Percentiles rank a stretch among this genome's conserved stretches.
phyloP scores from a whole-genome alignment of 208 protist species.

The Acanthamoeba culbertsoni region DNA sequence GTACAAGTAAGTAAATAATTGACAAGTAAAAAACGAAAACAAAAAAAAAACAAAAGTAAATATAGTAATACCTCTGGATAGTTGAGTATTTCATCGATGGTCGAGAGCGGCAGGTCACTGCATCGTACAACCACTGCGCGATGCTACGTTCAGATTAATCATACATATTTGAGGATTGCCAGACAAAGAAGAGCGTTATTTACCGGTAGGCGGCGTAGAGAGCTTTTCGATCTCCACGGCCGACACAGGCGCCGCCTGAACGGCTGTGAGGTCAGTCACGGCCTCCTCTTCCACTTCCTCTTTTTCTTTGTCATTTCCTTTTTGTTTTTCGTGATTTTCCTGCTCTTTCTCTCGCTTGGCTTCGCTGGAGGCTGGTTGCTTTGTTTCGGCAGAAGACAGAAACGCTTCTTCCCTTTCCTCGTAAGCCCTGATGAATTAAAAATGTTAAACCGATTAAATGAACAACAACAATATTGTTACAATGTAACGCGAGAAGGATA shows the following conservation, averaged over 20 bases:
- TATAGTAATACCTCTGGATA: background rate
- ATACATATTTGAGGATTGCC: background rate
- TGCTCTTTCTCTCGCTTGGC: too few relatives aligned
- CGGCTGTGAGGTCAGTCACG: too few relatives aligned
- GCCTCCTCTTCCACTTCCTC: too few relatives aligned
- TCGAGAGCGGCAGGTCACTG: background rate
- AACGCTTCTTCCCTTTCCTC: background rate
- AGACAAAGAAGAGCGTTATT: background rate
- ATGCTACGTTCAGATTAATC: background rate
- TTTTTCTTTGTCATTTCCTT: too few relatives aligned
- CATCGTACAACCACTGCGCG: background rate
- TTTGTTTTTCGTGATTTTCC: too few relatives aligned
- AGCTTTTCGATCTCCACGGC: too few relatives aligned
- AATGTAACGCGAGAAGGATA: background rate
- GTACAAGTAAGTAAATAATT: background rate
- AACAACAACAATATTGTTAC: background rate
- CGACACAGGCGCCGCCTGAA: too few relatives aligned
- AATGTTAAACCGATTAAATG: background rate
- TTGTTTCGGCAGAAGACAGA: too few relatives aligned
- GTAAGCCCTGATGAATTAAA: too few relatives aligned
- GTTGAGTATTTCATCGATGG: background rate
- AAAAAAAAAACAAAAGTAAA: background rate
- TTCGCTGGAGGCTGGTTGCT: too few relatives aligned
- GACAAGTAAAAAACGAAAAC: background rate
- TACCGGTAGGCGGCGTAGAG: too few relatives aligned